Conservation (phyloP, 176 grass and related monocot species). For the Carex kokanica region DNA sequence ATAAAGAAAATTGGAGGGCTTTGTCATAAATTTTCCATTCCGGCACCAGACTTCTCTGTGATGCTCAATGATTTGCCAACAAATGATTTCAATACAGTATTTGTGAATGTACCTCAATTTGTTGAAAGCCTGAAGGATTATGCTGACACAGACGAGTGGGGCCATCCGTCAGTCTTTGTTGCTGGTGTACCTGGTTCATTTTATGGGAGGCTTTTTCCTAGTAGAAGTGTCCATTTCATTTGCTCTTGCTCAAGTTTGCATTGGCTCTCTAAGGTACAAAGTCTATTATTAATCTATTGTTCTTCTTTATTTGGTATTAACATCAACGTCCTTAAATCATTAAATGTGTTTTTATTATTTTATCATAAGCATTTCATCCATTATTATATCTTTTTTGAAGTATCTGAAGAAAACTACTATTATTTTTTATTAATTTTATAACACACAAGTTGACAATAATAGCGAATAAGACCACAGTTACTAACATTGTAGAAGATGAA, state of each 20-base stretch:
- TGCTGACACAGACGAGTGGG: constrained; percentile 42
- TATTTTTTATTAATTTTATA: not conserved
- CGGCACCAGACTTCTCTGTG: constrained; percentile 79
- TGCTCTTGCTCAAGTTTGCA: constrained; percentile 89
- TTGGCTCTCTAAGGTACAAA: constrained; percentile 82
- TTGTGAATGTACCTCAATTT: constrained; percentile 72
- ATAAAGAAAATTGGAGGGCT: constrained; percentile 45
- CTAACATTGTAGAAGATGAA: not conserved
- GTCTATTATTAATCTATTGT: not conserved
- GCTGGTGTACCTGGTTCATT: constrained; percentile 84
- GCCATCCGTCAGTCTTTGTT: constrained; percentile 67
- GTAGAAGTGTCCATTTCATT: constrained; percentile 69
- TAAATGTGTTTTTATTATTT: not conserved
- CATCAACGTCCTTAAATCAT: not conserved
- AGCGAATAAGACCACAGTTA: not conserved
- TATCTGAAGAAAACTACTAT: not conserved
- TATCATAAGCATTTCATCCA: not conserved
- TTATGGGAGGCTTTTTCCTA: constrained; percentile 73
- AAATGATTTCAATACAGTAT: constrained; percentile 95
- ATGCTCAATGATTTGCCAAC: constrained; percentile 95
- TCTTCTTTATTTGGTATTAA: not conserved
- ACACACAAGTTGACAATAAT: not conserved
- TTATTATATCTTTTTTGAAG: not conserved
- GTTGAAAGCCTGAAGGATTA: constrained; percentile 43
- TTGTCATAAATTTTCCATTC: constrained; percentile 40